phyloP scores from a whole-genome alignment of 805 yeast genomes.

The Komagataella mondaviorum region DNA sequence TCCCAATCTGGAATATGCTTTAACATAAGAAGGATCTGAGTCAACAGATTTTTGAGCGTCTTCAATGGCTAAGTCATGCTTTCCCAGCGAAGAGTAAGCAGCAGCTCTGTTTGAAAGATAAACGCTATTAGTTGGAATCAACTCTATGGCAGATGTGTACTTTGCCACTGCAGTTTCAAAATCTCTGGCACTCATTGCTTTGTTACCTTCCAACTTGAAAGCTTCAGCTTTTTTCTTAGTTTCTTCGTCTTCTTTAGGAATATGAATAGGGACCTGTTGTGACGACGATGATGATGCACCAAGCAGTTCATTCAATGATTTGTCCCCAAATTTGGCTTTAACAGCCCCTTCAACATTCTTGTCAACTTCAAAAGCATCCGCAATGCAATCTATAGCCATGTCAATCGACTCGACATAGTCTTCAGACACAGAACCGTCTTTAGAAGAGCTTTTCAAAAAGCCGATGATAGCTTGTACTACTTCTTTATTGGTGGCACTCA shows the following conservation, averaged over 20 bases:
- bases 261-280: constrained; percentile 22
- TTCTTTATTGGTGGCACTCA: constrained; percentile 35
- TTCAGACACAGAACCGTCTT: constrained; percentile 38
- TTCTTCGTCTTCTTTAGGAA: constrained; percentile 34
- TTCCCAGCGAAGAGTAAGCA: constrained; percentile 68
- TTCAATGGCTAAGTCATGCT: constrained; percentile 63
- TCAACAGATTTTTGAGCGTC: constrained; percentile 80
- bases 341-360: constrained; percentile 24
- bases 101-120: constrained; percentile 94
- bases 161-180: constrained; percentile 59
- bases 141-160: constrained; percentile 69
- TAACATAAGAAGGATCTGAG: constrained; percentile 68
- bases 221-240: constrained; percentile 65
- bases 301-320: constrained; percentile 32
- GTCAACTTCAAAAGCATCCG: constrained; percentile 69
- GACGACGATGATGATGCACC: constrained; percentile 11
- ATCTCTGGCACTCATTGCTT: constrained; percentile 68
- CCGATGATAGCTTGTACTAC: constrained; percentile 63
- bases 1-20: constrained; percentile 92
- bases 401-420: constrained; percentile 11
- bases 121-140: constrained; percentile 63
- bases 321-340: constrained; percentile 30
- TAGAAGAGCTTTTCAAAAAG: constrained; percentile 47
- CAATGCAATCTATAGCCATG: constrained; percentile 54
- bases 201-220: constrained; percentile 79